These are phyloP conservation scores for Ascoidea asiatica DNA, from an alignment of 805 yeast genomes.

Conservation along the genomic window DNA sequence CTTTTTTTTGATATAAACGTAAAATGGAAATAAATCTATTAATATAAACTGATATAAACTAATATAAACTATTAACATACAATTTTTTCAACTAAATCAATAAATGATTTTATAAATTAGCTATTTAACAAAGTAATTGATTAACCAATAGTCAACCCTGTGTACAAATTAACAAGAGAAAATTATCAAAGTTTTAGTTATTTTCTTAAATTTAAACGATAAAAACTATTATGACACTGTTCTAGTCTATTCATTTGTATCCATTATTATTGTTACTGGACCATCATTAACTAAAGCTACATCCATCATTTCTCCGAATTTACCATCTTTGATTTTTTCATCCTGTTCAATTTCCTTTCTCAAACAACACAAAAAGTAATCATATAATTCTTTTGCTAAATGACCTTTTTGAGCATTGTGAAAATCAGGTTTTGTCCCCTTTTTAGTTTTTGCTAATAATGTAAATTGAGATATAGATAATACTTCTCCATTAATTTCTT, in stretches of 20 bases:
- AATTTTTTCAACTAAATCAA: too few species aligned
- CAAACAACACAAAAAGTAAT: slow-evolving; percentile 35
- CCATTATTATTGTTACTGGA: slow-evolving; percentile 7
- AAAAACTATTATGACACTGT: too few species aligned
- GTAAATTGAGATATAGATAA: slow-evolving; percentile 91
- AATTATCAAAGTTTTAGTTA: too few species aligned
- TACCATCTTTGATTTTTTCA: slow-evolving; percentile 69
- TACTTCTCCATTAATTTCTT: slow-evolving; percentile 57
- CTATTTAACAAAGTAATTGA: too few species aligned
- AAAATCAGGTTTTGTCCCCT: slow-evolving; percentile 92
- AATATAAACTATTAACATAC: too few species aligned
- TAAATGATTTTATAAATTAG: too few species aligned
- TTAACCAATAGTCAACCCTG: too few species aligned
- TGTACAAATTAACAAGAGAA: too few species aligned
- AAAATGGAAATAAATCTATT: too few species aligned
- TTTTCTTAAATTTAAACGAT: too few species aligned
- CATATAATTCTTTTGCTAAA: slow-evolving; percentile 28
- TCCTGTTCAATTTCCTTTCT: slow-evolving; percentile 35
- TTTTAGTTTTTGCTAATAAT: slow-evolving; percentile 67
- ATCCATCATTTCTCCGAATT: slow-evolving; percentile 97
- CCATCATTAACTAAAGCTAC: slow-evolving; percentile 68
- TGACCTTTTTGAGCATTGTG: slow-evolving; percentile 82
- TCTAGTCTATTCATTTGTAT: slow-evolving; percentile 1
- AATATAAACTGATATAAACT: too few species aligned
- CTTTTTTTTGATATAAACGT: too few species aligned